Evolutionary conservation across 805 yeast genomes (phyloP), one percentile per base, ranked within the genome.

Genomic region (Cyberlindnera galapagoensis): DNA sequence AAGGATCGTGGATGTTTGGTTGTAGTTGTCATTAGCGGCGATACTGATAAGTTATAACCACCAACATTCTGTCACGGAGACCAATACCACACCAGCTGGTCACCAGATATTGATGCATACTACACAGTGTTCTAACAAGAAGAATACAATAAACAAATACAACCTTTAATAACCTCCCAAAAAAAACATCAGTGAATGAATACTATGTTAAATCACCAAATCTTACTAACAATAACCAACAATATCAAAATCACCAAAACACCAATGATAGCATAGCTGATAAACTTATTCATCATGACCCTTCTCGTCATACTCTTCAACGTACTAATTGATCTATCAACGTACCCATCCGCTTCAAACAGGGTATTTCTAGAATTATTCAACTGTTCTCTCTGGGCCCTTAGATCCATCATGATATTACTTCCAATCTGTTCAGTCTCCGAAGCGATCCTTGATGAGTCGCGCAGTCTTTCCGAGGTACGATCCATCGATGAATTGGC

Each of bases 401-500:
- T 70, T 44, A 92, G 64, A 54, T 90, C 95, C 47, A 76, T 77
- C 60, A 92, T 69, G 32, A 92, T 92, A 43, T 82, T 80, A 10
- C 96, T 85, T 2, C 98, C 98, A 31, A 92, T 76, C 20, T 69
- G 68, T 58, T 92, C 98, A 0, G 98, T 87, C 47, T 92, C 98
- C 32, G 82, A 65, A 6, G 97, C 98, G 3, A 87, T 67, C 45
- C 97, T 69, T 42, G 90, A 94, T 14, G 92, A 80, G 28, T 92
- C 97, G 38, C 80, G 70, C 29, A 92, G 67, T 46, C 95, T 71
- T 41, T 88, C 90, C 2, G 86, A 72, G 2, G 94, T 74, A 43
- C 92, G 69, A 44, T 85, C 95, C 37, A 92, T 67, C 4, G 92
- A 69, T 3, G 86, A 79, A 49, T 84, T 84, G 40, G 84, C 84